A percentile compares a stretch with the other conserved stretches of the same genome.
phyloP scores from a whole-genome alignment of 192 early-diverging fungal species.

The Coemansia sp. region DNA sequence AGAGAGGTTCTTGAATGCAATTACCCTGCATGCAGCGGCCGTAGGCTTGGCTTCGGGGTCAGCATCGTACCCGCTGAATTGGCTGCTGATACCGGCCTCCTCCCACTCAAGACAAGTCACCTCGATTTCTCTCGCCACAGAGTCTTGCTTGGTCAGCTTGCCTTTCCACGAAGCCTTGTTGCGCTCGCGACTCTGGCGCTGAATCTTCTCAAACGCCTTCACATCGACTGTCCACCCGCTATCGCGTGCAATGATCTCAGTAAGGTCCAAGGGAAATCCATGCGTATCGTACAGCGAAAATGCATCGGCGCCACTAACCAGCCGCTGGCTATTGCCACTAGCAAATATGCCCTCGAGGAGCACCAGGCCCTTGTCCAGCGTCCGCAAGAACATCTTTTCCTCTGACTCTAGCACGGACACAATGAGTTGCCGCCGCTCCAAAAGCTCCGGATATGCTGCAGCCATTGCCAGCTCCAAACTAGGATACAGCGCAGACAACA shows the following conservation, averaged over 20 bases:
- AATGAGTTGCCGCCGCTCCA: slow-evolving; percentile 68
- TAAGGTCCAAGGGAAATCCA: slow-evolving; percentile 97
- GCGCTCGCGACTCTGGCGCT: slow-evolving; percentile 74
- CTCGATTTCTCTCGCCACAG: slow-evolving; percentile 83
- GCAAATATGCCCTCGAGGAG: slow-evolving; percentile 80
- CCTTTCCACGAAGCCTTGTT: slow-evolving; percentile 62
- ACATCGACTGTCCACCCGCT: slow-evolving; percentile 83
- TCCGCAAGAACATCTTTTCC: slow-evolving; percentile 87
- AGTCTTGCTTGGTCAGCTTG: slow-evolving; percentile 57
- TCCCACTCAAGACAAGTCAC: slow-evolving; percentile 79
- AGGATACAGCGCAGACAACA: slow-evolving; percentile 90
- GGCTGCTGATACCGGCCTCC: slow-evolving; percentile 73
- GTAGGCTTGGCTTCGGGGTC: slow-evolving; percentile 63
- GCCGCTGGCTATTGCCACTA: slow-evolving; percentile 41
- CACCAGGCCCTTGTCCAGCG: slow-evolving; percentile 90
- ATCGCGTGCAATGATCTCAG: slow-evolving; percentile 95
- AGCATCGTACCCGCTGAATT: slow-evolving; percentile 74
- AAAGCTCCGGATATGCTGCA: slow-evolving; percentile 87
- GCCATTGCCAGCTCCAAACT: slow-evolving; percentile 90
- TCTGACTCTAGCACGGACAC: slow-evolving; percentile 91
- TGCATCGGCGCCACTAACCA: slow-evolving; percentile 80
- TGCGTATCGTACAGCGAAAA: slow-evolving; percentile 98
- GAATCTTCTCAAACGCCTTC: slow-evolving; percentile 72
- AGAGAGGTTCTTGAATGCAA: slow-evolving; percentile 28
- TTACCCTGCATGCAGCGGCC: slow-evolving; percentile 60